Evolutionary conservation across 805 yeast genomes (phyloP).

Genomic region (Starmera quercuum): DNA sequence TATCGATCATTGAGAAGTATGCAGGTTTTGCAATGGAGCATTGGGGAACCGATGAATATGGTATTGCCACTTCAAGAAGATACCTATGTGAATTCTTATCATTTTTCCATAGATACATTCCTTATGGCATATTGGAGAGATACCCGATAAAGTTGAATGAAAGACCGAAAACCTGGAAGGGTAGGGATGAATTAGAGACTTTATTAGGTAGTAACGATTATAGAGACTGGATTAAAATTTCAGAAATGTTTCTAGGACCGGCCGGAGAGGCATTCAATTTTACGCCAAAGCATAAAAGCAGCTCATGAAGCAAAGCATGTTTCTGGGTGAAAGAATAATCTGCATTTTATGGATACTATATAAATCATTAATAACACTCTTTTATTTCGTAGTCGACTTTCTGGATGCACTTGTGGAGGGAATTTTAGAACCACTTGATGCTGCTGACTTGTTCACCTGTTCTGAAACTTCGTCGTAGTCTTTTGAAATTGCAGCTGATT

Average conservation of each 20-base stretch:
- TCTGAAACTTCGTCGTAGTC: conserved; percentile 46
- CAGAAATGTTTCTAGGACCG: conserved; percentile 93
- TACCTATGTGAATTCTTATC: conserved; percentile 91
- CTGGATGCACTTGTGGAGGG: too few species aligned
- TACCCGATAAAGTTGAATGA: conserved; percentile 86
- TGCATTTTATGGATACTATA: too few species aligned
- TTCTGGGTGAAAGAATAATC: too few species aligned
- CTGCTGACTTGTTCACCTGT: conserved; percentile 9
- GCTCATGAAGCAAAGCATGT: conserved; percentile 38
- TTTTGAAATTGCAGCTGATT: conserved; percentile 55
- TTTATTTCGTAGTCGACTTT: too few species aligned
- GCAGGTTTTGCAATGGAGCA: conserved; percentile 83
- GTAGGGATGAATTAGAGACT: conserved; percentile 89
- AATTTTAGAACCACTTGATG: too few species aligned
- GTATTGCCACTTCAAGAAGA: conserved; percentile 80
- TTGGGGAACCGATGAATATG: conserved; percentile 98
- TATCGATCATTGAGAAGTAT: conserved; percentile 63
- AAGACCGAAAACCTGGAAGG: conserved; percentile 90
- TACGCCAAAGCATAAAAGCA: conserved; percentile 93
- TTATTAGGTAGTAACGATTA: conserved; percentile 78
- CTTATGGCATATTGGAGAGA: conserved; percentile 85
- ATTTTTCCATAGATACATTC: conserved; percentile 90
- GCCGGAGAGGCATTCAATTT: conserved; percentile 69
- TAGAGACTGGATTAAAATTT: conserved; percentile 91
- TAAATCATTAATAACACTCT: too few species aligned